Evolutionary conservation across 1,284 basidiomycete species (phyloP), one percentile per base, ranked within the genome.

Genomic region (Cutaneotrichosporon arboriforme): DNA sequence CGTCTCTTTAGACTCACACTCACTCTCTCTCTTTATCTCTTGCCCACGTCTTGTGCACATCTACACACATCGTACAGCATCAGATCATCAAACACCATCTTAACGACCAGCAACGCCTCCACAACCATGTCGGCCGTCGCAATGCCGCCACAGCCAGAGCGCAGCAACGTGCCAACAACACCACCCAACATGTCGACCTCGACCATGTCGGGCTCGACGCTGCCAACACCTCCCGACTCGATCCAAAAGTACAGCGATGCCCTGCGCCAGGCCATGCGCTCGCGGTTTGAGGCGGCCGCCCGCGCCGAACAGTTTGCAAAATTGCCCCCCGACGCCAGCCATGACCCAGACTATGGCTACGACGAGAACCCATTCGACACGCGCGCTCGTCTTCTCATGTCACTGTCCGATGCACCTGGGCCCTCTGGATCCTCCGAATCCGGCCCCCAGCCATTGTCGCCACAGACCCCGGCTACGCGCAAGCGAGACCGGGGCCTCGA

Each of bases 361-460:
- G 58, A 60, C 49, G 58, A 60, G 49, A 38, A 60, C 49, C 58
- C 58, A 12, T 59, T 59, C 36, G 58, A 59, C 46, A 56, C 54
- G 0, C 48, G 45, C 3, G 58, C 58, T 0, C 40, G 46, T 12
- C 49, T 59, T 2, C 48, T 59, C 18, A 23, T 53, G 8, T 37
- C 37, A 21, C 18, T 44, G 26, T 23, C 22, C 33, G 31, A 42
- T 23, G 8, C 39, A 13, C 44, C 10, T 15, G 37, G 22, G 5
- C 38, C 48, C 33, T 22, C 18, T n/a, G 37, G n/a, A 26, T 17
- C 22, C 17, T n/a, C 50, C 12, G 15, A 18, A 10, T 21, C 26
- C 7, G 26, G 26, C 26, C 26, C 5, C 26, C 26, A 34, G 1
- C 47, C 40, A 13, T 31, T 36, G 4, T 26, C 41, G 12, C 48